phyloP scores from a whole-genome alignment of 352 stramenopile species.

The Phytophthora uliginosa region DNA sequence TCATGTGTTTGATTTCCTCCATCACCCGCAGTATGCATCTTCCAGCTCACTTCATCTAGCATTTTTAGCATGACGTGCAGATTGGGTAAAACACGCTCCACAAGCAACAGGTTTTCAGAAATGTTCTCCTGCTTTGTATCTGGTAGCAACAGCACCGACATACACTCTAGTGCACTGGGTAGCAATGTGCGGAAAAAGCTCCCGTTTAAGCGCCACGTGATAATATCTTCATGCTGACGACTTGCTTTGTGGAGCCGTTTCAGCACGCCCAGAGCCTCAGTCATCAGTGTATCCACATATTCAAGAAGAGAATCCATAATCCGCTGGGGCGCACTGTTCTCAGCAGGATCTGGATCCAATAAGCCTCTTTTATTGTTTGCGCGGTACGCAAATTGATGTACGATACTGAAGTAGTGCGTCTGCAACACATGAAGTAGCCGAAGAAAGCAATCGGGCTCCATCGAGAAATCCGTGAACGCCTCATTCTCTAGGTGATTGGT shows the following conservation, averaged over 20 bases:
- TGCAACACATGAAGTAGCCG: constrained; percentile 49
- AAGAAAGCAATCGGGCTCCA: constrained; percentile 40
- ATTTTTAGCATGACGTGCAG: constrained; percentile 63
- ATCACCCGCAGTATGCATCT: constrained; percentile 43
- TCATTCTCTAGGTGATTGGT: constrained; percentile 33
- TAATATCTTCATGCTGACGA: constrained; percentile 67
- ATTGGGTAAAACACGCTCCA: constrained; percentile 49
- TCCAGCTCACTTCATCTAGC: constrained; percentile 73
- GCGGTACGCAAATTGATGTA: constrained; percentile 10
- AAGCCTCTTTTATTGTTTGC: not conserved
- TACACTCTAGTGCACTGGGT: constrained; percentile 55
- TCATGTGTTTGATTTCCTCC: constrained; percentile 43
- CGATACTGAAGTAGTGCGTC: constrained; percentile 52
- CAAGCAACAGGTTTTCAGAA: constrained; percentile 31
- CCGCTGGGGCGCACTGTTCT: constrained; percentile 11
- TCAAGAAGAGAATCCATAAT: constrained; percentile 40
- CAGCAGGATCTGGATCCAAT: not conserved
- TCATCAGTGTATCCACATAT: constrained; percentile 54
- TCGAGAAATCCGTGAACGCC: constrained; percentile 20
- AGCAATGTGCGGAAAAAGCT: constrained; percentile 63
- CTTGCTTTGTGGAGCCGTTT: constrained; percentile 61
- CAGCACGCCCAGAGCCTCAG: constrained; percentile 44
- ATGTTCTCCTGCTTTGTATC: not conserved
- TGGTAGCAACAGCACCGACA: constrained; percentile 41
- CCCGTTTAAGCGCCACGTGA: constrained; percentile 54